Evolutionary conservation across 805 yeast species (phyloP).

Genomic region (Kodamaea restingae): DNA sequence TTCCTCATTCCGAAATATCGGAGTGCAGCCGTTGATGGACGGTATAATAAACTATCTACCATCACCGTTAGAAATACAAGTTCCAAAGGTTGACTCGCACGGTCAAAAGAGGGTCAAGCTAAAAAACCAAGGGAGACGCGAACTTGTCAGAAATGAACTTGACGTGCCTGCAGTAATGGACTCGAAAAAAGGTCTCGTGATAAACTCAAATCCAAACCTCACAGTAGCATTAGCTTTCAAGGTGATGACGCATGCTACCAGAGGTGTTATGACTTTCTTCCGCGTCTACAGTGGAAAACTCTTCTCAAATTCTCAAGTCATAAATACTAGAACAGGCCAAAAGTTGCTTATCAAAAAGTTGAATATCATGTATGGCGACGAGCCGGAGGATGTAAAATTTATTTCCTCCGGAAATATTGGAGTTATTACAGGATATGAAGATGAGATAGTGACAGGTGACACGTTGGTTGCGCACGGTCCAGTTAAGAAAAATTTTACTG

Average conservation of each 20-base stretch:
- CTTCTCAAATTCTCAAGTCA: conserved; percentile 54
- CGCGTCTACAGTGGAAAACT: conserved; percentile 84
- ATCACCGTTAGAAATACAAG: conserved; percentile 61
- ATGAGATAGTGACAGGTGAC: conserved; percentile 83
- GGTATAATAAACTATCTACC: conserved; percentile 78
- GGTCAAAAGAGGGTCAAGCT: conserved; percentile 13
- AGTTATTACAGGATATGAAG: conserved; percentile 69
- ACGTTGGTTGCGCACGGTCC: conserved; percentile 66
- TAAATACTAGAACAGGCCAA: conserved; percentile 67
- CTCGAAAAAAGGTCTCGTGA: conserved; percentile 42
- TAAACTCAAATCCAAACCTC: conserved; percentile 55
- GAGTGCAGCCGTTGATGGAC: conserved; percentile 91
- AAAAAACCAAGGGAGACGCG: conserved; percentile 16
- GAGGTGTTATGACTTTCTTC: conserved; percentile 80
- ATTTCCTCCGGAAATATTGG: conserved; percentile 84
- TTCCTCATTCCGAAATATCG: conserved; percentile 86
- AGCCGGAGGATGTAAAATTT: conserved; percentile 63
- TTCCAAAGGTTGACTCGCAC: conserved; percentile 49
- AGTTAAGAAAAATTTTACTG: conserved; percentile 44
- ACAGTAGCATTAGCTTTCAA: conserved; percentile 87
- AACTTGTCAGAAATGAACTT: conserved; percentile 9
- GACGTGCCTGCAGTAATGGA: conserved; percentile 36
- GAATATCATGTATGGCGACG: conserved; percentile 83
- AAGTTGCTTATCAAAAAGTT: conserved; percentile 64
- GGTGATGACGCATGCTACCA: conserved; percentile 77